phyloP scores from a whole-genome alignment of 2,329 filamentous ascomycete species.

The Monosporascus ibericus region DNA sequence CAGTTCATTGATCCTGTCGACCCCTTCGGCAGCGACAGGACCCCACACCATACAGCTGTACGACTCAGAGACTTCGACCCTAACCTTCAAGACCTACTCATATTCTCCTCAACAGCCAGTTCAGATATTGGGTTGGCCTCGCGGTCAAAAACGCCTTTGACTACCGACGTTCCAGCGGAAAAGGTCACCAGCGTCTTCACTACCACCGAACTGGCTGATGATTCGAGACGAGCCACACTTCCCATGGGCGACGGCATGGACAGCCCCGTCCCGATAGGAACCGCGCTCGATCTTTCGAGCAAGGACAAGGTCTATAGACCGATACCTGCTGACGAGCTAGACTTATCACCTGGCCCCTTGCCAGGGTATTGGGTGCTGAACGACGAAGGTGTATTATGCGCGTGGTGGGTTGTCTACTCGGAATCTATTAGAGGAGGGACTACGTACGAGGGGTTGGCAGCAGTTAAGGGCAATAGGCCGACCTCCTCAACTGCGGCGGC shows the following conservation, averaged over 20 bases:
- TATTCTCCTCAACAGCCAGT: slow-evolving; percentile 75
- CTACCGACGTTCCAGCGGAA: slow-evolving; percentile 52
- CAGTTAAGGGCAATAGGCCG: slow-evolving; percentile 31
- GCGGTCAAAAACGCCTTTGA: slow-evolving; percentile 63
- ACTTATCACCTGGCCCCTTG: slow-evolving; percentile 71
- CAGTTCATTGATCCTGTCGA: slow-evolving; percentile 70
- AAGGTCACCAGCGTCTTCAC: slow-evolving; percentile 64
- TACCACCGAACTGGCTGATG: slow-evolving; percentile 64
- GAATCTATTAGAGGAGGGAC: slow-evolving; percentile 73
- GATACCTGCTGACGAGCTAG: slow-evolving; percentile 69
- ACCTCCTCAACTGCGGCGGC: slow-evolving; percentile 23
- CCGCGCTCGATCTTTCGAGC: slow-evolving; percentile 76
- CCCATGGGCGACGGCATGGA: slow-evolving; percentile 61
- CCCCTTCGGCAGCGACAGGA: slow-evolving; percentile 59
- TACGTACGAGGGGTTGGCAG: slow-evolving; percentile 65
- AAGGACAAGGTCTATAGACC: slow-evolving; percentile 73
- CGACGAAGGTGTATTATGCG: slow-evolving; percentile 75
- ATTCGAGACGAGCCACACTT: slow-evolving; percentile 68
- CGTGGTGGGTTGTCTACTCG: slow-evolving; percentile 90
- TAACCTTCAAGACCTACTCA: slow-evolving; percentile 71
- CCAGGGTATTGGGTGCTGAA: slow-evolving; percentile 83
- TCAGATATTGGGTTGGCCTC: slow-evolving; percentile 75
- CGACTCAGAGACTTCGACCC: slow-evolving; percentile 77
- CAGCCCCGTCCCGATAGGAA: slow-evolving; percentile 74
- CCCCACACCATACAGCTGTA: slow-evolving; percentile 71